Conservation (phyloP, 2,329 filamentous ascomycete species). For the Metarhizium album region DNA sequence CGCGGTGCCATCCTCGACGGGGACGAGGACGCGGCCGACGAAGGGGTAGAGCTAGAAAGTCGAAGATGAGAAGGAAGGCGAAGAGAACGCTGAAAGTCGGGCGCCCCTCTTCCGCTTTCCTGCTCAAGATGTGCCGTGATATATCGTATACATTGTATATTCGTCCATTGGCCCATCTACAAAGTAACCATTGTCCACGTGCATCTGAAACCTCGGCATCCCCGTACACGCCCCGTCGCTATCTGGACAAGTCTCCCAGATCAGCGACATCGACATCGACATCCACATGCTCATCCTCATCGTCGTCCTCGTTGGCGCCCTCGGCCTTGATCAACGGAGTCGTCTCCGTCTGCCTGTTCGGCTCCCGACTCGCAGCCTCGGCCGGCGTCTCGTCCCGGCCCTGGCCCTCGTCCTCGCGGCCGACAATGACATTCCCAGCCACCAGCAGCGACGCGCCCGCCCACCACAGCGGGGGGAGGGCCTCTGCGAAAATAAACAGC, state of each 20-base stretch:
- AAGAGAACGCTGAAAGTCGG: background rate
- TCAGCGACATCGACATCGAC: slow-evolving; percentile 26
- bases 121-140: too few relatives aligned
- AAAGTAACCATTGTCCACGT: background rate
- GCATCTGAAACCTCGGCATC: background rate
- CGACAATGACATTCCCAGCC: slow-evolving; percentile 68
- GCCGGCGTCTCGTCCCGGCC: slow-evolving; percentile 4
- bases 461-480: slow-evolving; percentile 66
- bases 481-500: slow-evolving; percentile 58
- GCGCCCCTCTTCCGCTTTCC: too few relatives aligned
- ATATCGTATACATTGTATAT: too few relatives aligned
- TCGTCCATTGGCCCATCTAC: too few relatives aligned
- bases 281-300: slow-evolving; percentile 20
- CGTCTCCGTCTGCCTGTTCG: slow-evolving; percentile 11
- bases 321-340: slow-evolving; percentile 17
- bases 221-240: too few relatives aligned
- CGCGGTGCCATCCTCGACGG: slow-evolving; percentile 32
- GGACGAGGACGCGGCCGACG: slow-evolving; percentile 29
- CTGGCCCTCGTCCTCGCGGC: slow-evolving; percentile 48
- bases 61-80: slow-evolving; percentile 13
- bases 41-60: slow-evolving; percentile 33
- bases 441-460: slow-evolving; percentile 61
- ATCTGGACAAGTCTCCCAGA: slow-evolving; percentile 17
- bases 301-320: slow-evolving; percentile 10
- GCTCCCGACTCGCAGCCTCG: slow-evolving; percentile 8